Percentiles rank a stretch among this genome's conserved stretches.
Evolutionary conservation across 345 rosid species (phyloP).

Genomic region (Camelina sativa): DNA sequence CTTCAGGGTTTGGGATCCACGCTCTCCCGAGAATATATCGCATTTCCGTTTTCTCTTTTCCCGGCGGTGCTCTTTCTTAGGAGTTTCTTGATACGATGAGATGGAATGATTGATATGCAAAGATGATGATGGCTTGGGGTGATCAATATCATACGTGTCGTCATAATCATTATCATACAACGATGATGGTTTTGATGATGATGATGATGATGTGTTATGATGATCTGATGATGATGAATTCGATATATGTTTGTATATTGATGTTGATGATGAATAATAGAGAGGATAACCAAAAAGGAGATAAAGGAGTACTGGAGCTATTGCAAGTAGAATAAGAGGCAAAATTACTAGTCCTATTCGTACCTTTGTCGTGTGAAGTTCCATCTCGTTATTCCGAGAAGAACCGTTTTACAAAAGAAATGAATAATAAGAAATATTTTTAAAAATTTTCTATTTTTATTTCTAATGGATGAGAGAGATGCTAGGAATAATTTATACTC

Average conservation of each 20-base stretch:
- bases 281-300: conserved; percentile 32
- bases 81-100: conserved; percentile 29
- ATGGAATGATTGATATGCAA: background rate
- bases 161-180: conserved; percentile 33
- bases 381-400: conserved; percentile 23
- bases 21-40: conserved; percentile 75
- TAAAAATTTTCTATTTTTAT: background rate
- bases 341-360: conserved; percentile 33
- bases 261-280: conserved; percentile 15
- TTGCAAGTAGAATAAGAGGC: conserved; percentile 32
- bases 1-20: conserved; percentile 70
- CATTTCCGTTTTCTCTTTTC: conserved; percentile 44
- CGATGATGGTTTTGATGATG: background rate
- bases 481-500: conserved; percentile 13
- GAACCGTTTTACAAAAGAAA: no score
- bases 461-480: conserved; percentile 36
- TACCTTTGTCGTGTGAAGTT: conserved; percentile 23
- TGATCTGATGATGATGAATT: background rate
- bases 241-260: background rate
- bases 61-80: background rate
- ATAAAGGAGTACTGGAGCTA: conserved; percentile 36
- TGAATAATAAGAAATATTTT: background rate
- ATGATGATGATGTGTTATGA: background rate
- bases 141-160: conserved; percentile 7
- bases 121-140: conserved; percentile 5